Evolutionary conservation across 139 green algal genomes (phyloP), one percentile per base, ranked within the genome.

Genomic region (Coelastrella sp.): DNA sequence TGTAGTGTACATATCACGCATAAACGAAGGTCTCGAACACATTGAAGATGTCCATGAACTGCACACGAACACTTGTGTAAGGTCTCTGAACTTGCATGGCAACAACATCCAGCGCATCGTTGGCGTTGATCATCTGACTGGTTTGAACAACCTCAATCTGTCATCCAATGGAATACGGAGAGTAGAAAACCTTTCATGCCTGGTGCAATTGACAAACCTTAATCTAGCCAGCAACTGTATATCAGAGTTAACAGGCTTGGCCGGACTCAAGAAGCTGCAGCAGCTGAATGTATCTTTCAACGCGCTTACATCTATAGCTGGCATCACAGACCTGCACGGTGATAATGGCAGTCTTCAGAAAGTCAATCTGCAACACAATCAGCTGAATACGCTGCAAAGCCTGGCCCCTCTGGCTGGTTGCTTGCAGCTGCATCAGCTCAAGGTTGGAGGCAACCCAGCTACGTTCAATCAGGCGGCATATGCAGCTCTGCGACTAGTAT

Each of bases 141-240:
- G 30, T 27, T 87, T 96, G 23, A 80, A 38, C 2, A 82, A 91
- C 17, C 63, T 96, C 13, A 95, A 96, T 80, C 75, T 95, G 13
- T 96, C 93, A 1, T 95, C 92, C 25, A 96, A 96, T 75, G 59
- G 48, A 37, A 79, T 96, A 4, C 43, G 68, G 1, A 17, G 40
- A 25, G 59, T 92, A 5, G 69, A 84, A 0, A 43, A 53, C 23
- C 88, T 93, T 4, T 81, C 72, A 13, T 72, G 51, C 21, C 80
- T 96, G 5, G 64, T 83, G 5, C 72, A 64, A 66, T 86, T 96
- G 17, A 92, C 86, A 5, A 86, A 57, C 17, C 88, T 96, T n/a
- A 95, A 93, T 84, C 67, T 96, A 11, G 89, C 93, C 40, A 94
- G 93, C 91, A 96, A 96, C 80, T 71, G 86, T n/a, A 81, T 96